Conservation (phyloP, 2,329 filamentous ascomycete species). For the Ophiostoma australiae region DNA sequence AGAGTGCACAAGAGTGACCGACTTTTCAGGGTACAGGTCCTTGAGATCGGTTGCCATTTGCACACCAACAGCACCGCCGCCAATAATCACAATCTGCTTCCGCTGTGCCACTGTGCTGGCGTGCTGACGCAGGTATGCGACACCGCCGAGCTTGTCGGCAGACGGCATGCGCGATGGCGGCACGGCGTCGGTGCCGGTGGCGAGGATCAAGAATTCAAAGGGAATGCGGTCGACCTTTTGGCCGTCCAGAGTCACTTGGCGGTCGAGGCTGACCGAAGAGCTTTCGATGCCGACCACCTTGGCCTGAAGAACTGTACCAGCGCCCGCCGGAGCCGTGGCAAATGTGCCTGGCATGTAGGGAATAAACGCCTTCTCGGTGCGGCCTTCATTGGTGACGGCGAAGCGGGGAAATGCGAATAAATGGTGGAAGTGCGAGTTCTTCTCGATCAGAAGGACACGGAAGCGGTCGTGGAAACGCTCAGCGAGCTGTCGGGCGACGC, state of each 20-base stretch:
- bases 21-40: constrained; percentile 51
- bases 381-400: constrained; percentile 49
- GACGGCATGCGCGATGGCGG: constrained; percentile 46
- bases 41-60: constrained; percentile 28
- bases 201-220: constrained; percentile 41
- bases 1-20: constrained; percentile 55
- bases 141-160: constrained; percentile 40
- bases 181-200: constrained; percentile 48
- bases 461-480: constrained; percentile 45
- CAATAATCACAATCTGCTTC: constrained; percentile 46
- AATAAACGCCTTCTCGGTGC: constrained; percentile 54
- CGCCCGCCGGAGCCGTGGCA: constrained; percentile 25
- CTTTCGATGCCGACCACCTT: constrained; percentile 33
- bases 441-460: constrained; percentile 54
- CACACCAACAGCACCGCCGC: constrained; percentile 52
- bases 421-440: constrained; percentile 57
- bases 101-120: constrained; percentile 42
- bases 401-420: constrained; percentile 57
- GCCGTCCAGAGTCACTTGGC: constrained; percentile 11
- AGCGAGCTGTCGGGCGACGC: constrained; percentile 43
- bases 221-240: constrained; percentile 23
- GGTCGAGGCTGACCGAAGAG: constrained; percentile 39
- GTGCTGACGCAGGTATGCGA: constrained; percentile 40
- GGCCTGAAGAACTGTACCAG: constrained; percentile 37
- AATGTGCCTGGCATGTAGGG: constrained; percentile 41